These are phyloP conservation scores for Rhazya stricta DNA, from an alignment of 257 asterid genomes.

Conservation along the genomic window DNA sequence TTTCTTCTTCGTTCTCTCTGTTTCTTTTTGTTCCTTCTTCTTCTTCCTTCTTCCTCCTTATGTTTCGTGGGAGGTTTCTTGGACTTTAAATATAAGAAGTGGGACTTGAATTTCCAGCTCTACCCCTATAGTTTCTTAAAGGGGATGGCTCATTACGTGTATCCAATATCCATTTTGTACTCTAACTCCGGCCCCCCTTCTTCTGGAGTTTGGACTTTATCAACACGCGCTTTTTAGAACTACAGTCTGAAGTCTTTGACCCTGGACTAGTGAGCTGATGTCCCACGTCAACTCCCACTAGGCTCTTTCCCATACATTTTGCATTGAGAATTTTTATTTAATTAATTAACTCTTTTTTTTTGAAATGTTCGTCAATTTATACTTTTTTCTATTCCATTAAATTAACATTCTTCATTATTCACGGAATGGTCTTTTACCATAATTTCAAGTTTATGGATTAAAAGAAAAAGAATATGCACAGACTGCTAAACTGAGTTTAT, in stretches of 20 bases:
- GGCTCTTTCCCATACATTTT: too few species aligned
- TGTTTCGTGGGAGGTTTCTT: conserved; percentile 12
- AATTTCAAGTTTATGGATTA: background rate
- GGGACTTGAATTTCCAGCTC: conserved; percentile 22
- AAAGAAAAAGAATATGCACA: background rate
- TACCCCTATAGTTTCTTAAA: conserved; percentile 28
- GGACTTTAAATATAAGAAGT: conserved; percentile 21
- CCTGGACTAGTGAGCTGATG: too few species aligned
- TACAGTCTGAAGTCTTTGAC: conserved; percentile 5
- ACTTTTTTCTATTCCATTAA: too few species aligned
- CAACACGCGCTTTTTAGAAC: conserved; percentile 20
- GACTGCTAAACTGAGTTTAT: too few species aligned
- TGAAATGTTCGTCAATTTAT: too few species aligned
- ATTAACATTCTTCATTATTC: too few species aligned
- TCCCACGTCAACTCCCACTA: too few species aligned
- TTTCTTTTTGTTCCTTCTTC: conserved; percentile 14
- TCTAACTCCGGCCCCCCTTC: background rate
- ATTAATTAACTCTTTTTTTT: too few species aligned
- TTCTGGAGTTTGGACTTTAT: conserved; percentile 5
- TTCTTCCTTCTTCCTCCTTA: conserved; percentile 9
- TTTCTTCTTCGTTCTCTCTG: background rate
- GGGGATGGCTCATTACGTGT: background rate
- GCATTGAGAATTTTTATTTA: too few species aligned
- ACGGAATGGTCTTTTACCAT: background rate
- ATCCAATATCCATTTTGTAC: background rate